Conservation (phyloP, 371 early-diverging fungal species). For the Mucor ambiguus region DNA sequence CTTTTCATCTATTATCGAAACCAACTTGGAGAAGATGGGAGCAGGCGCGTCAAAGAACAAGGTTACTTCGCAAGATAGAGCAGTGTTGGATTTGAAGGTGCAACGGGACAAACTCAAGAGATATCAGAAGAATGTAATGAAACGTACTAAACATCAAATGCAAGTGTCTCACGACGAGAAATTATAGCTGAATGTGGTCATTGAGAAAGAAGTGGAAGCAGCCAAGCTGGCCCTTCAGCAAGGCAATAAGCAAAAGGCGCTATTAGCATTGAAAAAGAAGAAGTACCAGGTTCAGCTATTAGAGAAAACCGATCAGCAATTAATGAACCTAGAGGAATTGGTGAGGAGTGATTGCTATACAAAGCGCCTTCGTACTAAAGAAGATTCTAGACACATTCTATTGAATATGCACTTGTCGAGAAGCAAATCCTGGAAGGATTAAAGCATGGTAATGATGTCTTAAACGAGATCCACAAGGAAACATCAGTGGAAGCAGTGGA, state of each 20-base stretch:
- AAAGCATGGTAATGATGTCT: conserved; percentile 81
- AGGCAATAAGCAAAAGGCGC: conserved; percentile 82
- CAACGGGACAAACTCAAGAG: conserved; percentile 92
- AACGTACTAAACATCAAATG: neutral
- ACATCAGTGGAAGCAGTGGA: conserved; percentile 93
- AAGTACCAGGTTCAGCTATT: conserved; percentile 92
- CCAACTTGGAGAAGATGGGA: conserved; percentile 48
- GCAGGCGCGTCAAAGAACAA: conserved; percentile 49
- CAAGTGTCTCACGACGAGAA: neutral
- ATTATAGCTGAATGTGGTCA: conserved; percentile 62
- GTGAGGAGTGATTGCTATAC: conserved; percentile 37
- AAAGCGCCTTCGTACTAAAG: neutral
- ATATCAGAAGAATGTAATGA: conserved; percentile 83
- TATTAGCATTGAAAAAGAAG: conserved; percentile 91
- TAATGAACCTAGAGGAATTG: conserved; percentile 88
- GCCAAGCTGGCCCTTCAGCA: conserved; percentile 65
- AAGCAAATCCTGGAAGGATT: conserved; percentile 86
- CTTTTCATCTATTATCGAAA: neutral
- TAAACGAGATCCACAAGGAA: conserved; percentile 89
- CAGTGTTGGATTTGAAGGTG: conserved; percentile 92
- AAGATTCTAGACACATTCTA: conserved; percentile 69
- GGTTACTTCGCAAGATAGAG: conserved; percentile 87
- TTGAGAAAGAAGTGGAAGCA: conserved; percentile 66
- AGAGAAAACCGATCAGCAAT: conserved; percentile 82
- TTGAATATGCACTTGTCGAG: conserved; percentile 92